A percentile compares a stretch with the other conserved stretches of the same genome.
These are phyloP conservation scores for Phaeotremella fagi DNA, from an alignment of 768 basidiomycete genomes.

Conservation along the genomic window DNA sequence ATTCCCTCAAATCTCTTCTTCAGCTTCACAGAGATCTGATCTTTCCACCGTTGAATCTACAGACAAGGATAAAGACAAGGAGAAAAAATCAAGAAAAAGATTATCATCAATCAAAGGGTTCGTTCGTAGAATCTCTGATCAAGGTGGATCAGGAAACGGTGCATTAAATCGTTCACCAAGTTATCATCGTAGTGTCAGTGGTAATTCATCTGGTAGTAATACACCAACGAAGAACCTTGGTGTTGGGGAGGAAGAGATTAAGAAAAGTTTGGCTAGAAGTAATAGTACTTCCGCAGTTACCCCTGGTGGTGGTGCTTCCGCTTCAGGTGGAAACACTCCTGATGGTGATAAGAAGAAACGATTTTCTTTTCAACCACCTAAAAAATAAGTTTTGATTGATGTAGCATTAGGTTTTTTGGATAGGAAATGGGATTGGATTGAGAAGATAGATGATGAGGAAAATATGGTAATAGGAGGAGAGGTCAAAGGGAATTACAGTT, in stretches of 20 bases:
- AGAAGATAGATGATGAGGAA: not conserved
- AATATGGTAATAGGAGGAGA: not conserved
- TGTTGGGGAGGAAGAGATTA: not conserved
- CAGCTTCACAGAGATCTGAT: slow-evolving; percentile 14
- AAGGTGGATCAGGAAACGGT: slow-evolving; percentile 14
- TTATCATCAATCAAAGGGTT: slow-evolving; percentile 38
- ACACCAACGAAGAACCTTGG: not conserved
- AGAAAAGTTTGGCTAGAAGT: not conserved
- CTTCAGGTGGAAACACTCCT: not conserved
- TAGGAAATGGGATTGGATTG: not conserved
- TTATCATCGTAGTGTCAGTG: not conserved
- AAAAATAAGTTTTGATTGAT: no score
- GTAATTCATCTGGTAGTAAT: not conserved
- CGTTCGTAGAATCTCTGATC: slow-evolving; percentile 40
- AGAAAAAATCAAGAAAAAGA: slow-evolving; percentile 32
- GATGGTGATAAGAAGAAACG: slow-evolving; percentile 3
- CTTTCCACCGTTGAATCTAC: slow-evolving; percentile 10
- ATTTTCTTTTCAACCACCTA: not conserved
- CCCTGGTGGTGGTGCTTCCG: not conserved
- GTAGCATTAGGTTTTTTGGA: no score
- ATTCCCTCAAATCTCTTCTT: slow-evolving; percentile 13
- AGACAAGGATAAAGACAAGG: slow-evolving; percentile 13
- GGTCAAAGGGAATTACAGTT: not conserved
- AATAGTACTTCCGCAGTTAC: not conserved
- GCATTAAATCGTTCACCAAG: not conserved